Conservation (phyloP, 352 stramenopile genomes). For the Elongisporangium undulatum region DNA sequence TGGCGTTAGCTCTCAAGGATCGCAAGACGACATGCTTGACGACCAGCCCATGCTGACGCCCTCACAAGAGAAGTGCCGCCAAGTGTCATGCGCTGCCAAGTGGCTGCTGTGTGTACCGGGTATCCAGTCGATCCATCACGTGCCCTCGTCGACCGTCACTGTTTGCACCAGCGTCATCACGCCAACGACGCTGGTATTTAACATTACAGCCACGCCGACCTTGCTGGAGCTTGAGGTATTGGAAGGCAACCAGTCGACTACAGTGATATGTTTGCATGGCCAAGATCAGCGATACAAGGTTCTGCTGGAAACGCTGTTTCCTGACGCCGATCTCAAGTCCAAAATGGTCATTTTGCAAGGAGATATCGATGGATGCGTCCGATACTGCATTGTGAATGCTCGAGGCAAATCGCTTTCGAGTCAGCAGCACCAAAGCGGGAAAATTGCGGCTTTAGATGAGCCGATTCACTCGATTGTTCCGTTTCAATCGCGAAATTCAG, state of each 20-base stretch:
- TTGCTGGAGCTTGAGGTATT: slow-evolving; percentile 39
- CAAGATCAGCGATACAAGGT: slow-evolving; percentile 4
- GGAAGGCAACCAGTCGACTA: slow-evolving; percentile 66
- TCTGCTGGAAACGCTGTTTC: slow-evolving; percentile 27
- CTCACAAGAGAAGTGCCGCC: neutral
- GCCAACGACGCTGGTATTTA: slow-evolving; percentile 43
- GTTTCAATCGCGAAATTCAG: slow-evolving; percentile 5
- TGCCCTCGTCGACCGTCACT: slow-evolving; percentile 13
- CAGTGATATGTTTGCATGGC: slow-evolving; percentile 18
- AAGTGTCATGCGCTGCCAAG: slow-evolving; percentile 5
- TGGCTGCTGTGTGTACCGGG: slow-evolving; percentile 29
- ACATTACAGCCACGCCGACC: slow-evolving; percentile 4
- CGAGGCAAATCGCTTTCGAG: neutral
- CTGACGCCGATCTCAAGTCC: neutral
- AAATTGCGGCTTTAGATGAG: slow-evolving; percentile 18
- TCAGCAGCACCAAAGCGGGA: slow-evolving; percentile 8
- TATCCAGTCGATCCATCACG: slow-evolving; percentile 24
- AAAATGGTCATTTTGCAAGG: slow-evolving; percentile 44
- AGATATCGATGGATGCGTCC: slow-evolving; percentile 45
- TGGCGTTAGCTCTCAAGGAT: neutral
- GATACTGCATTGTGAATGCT: slow-evolving; percentile 20
- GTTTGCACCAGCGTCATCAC: slow-evolving; percentile 49
- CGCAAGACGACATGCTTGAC: neutral
- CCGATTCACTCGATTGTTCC: slow-evolving; percentile 30
- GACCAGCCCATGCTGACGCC: neutral